Conservation (phyloP, 257 asterid genomes). For the Verbena officinalis region DNA sequence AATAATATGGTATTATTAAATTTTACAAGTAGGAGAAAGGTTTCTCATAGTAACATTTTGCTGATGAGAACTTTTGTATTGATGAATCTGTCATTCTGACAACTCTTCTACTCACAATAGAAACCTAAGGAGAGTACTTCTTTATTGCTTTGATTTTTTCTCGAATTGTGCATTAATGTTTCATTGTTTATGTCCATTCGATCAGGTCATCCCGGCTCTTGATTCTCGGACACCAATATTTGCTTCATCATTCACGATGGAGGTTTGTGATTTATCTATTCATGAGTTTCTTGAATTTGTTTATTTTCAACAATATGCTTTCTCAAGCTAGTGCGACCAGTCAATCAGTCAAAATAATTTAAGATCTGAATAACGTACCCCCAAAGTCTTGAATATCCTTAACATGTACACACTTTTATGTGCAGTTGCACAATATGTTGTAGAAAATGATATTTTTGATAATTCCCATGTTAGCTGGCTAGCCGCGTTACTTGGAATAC, state of each 20-base stretch:
- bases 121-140: constrained; percentile 3
- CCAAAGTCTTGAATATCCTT: constrained; percentile 17
- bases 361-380: constrained; percentile 4
- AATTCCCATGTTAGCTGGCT: neutral
- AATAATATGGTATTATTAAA: constrained; percentile 11
- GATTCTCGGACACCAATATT: constrained; percentile 90
- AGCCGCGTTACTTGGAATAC: neutral
- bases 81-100: constrained; percentile 14
- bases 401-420: constrained; percentile 13
- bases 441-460: neutral
- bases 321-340: constrained; percentile 1
- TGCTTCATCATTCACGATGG: constrained; percentile 97
- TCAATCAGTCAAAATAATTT: constrained; percentile 9
- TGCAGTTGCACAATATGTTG: constrained; percentile 13
- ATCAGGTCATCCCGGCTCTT: constrained; percentile 95
- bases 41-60: constrained; percentile 3
- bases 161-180: constrained; percentile 19
- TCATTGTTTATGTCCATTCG: constrained; percentile 26
- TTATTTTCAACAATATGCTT: constrained; percentile 10
- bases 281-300: constrained; percentile 12
- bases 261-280: constrained; percentile 57
- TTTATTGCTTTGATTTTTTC: neutral
- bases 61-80: constrained; percentile 10
- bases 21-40: constrained; percentile 6
- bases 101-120: constrained; percentile 17